phyloP scores from a whole-genome alignment of 257 asterid species.

The Lavandula angustifolia region DNA sequence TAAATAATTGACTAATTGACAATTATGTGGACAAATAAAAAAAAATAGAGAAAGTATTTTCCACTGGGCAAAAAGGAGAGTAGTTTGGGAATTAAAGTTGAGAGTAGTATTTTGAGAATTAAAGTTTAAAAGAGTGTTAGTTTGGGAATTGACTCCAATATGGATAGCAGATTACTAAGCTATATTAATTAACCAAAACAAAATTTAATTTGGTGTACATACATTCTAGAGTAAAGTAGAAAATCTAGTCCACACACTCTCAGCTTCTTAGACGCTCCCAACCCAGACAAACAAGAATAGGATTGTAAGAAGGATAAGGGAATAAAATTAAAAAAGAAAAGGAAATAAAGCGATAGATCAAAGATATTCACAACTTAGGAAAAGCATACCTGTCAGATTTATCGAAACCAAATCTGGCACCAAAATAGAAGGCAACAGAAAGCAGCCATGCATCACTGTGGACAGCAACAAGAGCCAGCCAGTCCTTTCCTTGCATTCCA shows the following conservation, averaged over 20 bases:
- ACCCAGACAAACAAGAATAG: not conserved
- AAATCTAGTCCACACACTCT: not conserved
- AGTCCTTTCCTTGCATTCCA: slow-evolving; percentile 79
- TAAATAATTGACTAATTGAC: too few relatives aligned
- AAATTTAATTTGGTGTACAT: slow-evolving; percentile 6
- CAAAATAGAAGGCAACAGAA: slow-evolving; percentile 73
- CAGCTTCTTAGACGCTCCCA: not conserved
- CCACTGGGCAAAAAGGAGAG: too few relatives aligned
- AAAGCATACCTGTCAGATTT: slow-evolving; percentile 67
- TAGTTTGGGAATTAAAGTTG: too few relatives aligned
- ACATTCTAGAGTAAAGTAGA: slow-evolving; percentile 28
- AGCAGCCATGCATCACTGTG: slow-evolving; percentile 86
- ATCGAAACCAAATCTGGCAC: slow-evolving; percentile 73
- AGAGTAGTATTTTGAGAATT: too few relatives aligned
- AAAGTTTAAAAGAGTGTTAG: too few relatives aligned
- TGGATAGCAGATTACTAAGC: too few relatives aligned
- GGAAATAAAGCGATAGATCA: not conserved
- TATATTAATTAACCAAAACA: not conserved
- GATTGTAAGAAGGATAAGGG: slow-evolving; percentile 11
- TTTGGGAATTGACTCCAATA: too few relatives aligned
- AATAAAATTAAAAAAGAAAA: not conserved
- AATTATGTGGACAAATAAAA: too few relatives aligned
- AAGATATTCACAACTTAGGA: not conserved
- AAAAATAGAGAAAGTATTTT: too few relatives aligned
- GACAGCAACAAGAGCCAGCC: slow-evolving; percentile 83